Percentiles rank a stretch among this genome's conserved stretches.
phyloP scores from a whole-genome alignment of 2,329 filamentous ascomycete species.

The Thielaviopsis populi region DNA sequence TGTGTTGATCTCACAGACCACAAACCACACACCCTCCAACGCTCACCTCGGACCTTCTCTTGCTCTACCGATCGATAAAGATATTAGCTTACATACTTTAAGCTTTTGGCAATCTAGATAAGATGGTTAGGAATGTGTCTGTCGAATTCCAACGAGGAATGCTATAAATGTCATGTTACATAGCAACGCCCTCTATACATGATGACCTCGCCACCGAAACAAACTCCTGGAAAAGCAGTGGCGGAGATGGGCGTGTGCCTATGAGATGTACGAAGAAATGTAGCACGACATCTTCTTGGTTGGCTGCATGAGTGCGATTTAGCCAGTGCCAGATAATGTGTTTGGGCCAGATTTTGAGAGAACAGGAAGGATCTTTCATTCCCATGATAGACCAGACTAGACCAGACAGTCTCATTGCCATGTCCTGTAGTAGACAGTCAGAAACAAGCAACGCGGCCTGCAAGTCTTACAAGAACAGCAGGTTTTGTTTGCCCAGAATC shows the following conservation, averaged over 20 bases:
- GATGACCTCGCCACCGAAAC: too few relatives aligned
- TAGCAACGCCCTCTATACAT: neutral
- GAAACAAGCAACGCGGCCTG: too few relatives aligned
- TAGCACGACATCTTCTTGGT: neutral
- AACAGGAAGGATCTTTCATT: too few relatives aligned
- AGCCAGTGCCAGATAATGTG: too few relatives aligned
- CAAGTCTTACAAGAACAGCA: too few relatives aligned
- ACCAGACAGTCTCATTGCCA: too few relatives aligned
- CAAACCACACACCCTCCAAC: neutral
- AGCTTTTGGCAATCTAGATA: neutral
- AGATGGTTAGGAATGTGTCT: neutral
- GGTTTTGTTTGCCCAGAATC: too few relatives aligned
- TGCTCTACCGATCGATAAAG: neutral
- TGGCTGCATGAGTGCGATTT: too few relatives aligned
- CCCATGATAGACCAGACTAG: too few relatives aligned
- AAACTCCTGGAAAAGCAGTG: neutral
- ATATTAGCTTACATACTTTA: neutral
- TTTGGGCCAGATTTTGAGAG: too few relatives aligned
- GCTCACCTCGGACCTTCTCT: neutral
- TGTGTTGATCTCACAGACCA: too few relatives aligned
- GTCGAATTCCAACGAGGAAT: neutral
- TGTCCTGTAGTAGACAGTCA: too few relatives aligned
- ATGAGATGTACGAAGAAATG: neutral
- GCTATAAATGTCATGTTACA: conserved; percentile 3
- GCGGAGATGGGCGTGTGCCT: neutral